Percentiles rank a stretch among this genome's conserved stretches.
Evolutionary conservation across 2,329 filamentous ascomycete species (phyloP).

Genomic region (Ophiostoma novo-ulmi): DNA sequence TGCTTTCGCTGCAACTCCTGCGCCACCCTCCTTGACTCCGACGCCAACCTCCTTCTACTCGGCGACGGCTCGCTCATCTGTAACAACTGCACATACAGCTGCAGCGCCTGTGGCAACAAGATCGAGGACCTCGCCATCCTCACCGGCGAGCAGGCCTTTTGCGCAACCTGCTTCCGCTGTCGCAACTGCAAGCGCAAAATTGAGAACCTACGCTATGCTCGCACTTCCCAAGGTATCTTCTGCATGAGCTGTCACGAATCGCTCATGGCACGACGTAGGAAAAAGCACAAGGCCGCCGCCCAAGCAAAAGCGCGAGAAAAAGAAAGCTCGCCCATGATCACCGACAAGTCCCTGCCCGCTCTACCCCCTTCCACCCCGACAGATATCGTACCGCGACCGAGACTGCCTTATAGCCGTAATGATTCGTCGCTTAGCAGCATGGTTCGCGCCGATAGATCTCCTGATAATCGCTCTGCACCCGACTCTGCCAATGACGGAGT

Average conservation of each 20-base stretch:
- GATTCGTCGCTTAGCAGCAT: constrained; percentile 51
- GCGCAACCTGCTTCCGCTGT: constrained; percentile 93
- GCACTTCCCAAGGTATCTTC: constrained; percentile 97
- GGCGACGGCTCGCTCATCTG: constrained; percentile 97
- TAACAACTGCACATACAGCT: constrained; percentile 99
- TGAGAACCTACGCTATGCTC: constrained; percentile 93
- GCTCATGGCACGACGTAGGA: constrained; percentile 84
- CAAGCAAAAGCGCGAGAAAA: constrained; percentile 59
- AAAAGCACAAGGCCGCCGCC: constrained; percentile 69
- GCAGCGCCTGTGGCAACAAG: constrained; percentile 92
- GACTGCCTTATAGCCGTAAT: constrained; percentile 48
- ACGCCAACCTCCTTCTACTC: constrained; percentile 92
- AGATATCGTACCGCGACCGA: constrained; percentile 62
- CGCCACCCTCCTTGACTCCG: constrained; percentile 90
- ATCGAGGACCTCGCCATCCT: constrained; percentile 97
- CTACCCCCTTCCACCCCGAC: constrained; percentile 70
- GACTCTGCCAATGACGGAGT: constrained; percentile 28
- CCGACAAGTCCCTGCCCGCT: constrained; percentile 89
- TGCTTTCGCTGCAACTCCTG: constrained; percentile 98
- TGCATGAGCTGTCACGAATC: constrained; percentile 99
- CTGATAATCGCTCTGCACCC: constrained; percentile 45
- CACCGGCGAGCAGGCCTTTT: constrained; percentile 96
- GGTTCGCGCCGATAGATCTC: constrained; percentile 50
- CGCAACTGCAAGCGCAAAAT: constrained; percentile 98
- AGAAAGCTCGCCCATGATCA: constrained; percentile 60